Conservation (phyloP, 345 rosid species). For the Lenwebbia sp. region DNA sequence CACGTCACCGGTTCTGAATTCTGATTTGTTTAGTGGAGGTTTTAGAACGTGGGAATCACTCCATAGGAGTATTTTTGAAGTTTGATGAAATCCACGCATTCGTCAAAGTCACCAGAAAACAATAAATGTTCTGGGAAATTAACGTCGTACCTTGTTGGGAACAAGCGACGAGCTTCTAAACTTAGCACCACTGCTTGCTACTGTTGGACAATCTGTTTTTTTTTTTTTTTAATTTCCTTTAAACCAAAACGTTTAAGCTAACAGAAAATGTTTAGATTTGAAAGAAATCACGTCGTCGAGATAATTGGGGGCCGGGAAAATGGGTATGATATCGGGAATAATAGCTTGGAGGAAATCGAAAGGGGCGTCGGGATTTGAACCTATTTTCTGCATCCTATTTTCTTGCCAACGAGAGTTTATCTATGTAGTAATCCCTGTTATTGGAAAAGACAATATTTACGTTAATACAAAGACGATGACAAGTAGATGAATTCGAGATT, state of each 20-base stretch:
- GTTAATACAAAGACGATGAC: background rate
- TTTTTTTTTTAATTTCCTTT: background rate
- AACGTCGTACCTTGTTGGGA: background rate
- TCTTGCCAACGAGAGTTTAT: background rate
- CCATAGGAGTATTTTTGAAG: background rate
- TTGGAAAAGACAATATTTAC: background rate
- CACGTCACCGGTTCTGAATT: background rate
- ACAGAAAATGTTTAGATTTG: background rate
- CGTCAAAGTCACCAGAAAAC: background rate
- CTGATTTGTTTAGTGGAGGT: background rate
- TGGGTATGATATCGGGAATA: background rate
- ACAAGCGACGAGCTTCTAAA: background rate
- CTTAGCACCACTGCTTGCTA: background rate
- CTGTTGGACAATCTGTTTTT: background rate
- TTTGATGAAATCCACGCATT: background rate
- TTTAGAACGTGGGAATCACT: background rate
- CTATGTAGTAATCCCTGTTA: background rate
- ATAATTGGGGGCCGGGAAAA: accelerated
- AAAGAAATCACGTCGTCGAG: background rate
- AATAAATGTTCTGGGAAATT: background rate
- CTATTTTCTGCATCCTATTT: background rate
- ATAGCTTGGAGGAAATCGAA: background rate
- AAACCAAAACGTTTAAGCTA: background rate
- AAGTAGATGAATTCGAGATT: background rate
- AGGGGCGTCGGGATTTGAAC: background rate